Conservation (phyloP, 768 basidiomycete species). For the Tulasnella sp. region DNA sequence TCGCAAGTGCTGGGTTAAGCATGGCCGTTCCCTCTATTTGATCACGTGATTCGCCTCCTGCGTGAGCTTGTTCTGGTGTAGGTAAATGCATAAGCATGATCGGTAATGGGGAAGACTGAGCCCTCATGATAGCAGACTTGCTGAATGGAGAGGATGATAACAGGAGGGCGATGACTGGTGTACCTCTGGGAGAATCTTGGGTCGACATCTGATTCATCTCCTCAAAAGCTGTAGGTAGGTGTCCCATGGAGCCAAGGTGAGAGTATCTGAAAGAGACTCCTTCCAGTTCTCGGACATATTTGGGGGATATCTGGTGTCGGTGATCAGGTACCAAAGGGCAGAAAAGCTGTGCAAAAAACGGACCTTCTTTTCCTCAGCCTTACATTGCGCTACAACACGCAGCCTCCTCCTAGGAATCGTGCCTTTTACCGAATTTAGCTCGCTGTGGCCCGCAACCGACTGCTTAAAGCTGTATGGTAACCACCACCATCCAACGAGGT, state of each 20-base stretch:
- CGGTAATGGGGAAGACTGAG: conserved; percentile 61
- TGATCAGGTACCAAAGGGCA: background rate
- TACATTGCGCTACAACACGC: conserved; percentile 78
- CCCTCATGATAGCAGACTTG: conserved; percentile 49
- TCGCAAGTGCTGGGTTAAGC: conserved; percentile 56
- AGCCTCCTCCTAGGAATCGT: background rate
- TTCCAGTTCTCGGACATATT: conserved; percentile 77
- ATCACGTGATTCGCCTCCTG: conserved; percentile 13
- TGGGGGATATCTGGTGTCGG: conserved; percentile 40
- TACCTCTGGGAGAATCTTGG: no score
- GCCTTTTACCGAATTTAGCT: background rate
- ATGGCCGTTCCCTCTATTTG: conserved; percentile 37
- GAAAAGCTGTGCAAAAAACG: no score
- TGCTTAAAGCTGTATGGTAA: conserved; percentile 33
- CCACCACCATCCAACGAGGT: conserved; percentile 91
- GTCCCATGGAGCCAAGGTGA: background rate
- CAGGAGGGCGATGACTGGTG: conserved; percentile 49
- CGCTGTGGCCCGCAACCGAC: background rate
- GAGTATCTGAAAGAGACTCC: conserved; percentile 57
- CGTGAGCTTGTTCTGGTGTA: conserved; percentile 4
- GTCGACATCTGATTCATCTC: background rate
- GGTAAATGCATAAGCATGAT: conserved; percentile 72
- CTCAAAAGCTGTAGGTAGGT: background rate
- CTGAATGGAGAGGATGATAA: conserved; percentile 76
- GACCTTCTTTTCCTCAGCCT: conserved; percentile 68